phyloP scores from a whole-genome alignment of 257 asterid genomes.

The Solanum ossicruentum region DNA sequence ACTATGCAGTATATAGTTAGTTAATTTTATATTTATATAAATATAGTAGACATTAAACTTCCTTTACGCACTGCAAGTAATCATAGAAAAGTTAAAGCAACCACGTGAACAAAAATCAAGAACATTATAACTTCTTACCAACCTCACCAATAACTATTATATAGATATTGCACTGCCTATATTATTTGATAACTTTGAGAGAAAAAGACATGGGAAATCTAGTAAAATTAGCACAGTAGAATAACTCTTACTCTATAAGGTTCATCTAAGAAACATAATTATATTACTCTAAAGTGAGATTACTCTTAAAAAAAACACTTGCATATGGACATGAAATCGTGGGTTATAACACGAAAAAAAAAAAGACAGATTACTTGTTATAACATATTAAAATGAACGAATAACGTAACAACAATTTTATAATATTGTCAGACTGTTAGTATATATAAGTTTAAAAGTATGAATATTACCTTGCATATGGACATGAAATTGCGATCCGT shows the following conservation, averaged over 20 bases:
- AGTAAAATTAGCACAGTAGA: background rate
- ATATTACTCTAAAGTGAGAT: too few relatives aligned
- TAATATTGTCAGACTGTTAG: fast-evolving
- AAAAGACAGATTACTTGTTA: background rate
- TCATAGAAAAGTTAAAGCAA: background rate
- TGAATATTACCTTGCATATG: constrained; percentile 68
- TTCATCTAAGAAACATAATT: background rate
- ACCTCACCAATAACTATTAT: background rate
- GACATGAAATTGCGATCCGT: constrained; percentile 80
- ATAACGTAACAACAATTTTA: background rate
- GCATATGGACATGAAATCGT: too few relatives aligned
- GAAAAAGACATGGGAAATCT: background rate
- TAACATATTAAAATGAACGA: background rate
- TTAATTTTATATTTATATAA: background rate
- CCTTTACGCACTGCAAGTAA: too few relatives aligned
- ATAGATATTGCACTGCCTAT: background rate
- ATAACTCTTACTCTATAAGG: background rate
- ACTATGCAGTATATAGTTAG: background rate
- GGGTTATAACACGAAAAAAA: too few relatives aligned
- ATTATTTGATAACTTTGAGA: background rate
- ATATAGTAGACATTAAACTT: background rate
- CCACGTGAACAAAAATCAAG: background rate
- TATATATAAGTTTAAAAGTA: background rate
- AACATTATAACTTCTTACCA: background rate
- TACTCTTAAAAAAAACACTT: too few relatives aligned